Evolutionary conservation across 2,329 filamentous ascomycete genomes (phyloP).

Genomic region (Rasamsonia emersonii): DNA sequence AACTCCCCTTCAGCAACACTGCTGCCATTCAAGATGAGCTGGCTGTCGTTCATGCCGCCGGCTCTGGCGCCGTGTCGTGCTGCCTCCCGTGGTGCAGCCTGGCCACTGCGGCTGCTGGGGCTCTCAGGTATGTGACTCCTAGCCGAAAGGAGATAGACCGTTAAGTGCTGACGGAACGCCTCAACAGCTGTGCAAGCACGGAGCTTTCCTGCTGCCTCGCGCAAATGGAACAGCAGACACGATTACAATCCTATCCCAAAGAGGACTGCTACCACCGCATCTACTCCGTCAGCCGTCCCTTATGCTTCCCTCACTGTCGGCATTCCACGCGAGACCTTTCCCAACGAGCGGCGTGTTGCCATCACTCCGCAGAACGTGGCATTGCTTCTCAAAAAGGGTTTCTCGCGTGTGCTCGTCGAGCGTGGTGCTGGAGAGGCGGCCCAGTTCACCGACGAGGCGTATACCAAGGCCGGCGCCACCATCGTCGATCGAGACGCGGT

Average conservation of each 20-base stretch:
- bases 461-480: constrained; percentile 68
- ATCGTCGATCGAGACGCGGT: constrained; percentile 61
- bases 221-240: not conserved
- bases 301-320: constrained; percentile 69
- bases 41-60: too few relatives aligned
- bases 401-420: constrained; percentile 67
- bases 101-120: too few relatives aligned
- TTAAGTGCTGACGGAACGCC: not conserved
- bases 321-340: constrained; percentile 69
- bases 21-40: too few relatives aligned
- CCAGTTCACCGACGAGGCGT: constrained; percentile 69
- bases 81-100: too few relatives aligned
- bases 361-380: constrained; percentile 77
- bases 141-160: not conserved
- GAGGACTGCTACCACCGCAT: constrained; percentile 7
- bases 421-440: constrained; percentile 69
- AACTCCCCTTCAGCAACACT: too few relatives aligned
- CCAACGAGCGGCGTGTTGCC: constrained; percentile 72
- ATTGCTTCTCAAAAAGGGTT: constrained; percentile 77
- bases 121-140: too few relatives aligned
- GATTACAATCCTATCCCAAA: too few relatives aligned
- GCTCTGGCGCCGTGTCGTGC: not conserved
- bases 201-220: not conserved
- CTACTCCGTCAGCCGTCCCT: constrained; percentile 33
- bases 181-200: not conserved